Percentiles rank a stretch among this genome's conserved stretches.
These are phyloP conservation scores for Narthecium ossifragum DNA, from an alignment of 106 monocot species.

Conservation along the genomic window DNA sequence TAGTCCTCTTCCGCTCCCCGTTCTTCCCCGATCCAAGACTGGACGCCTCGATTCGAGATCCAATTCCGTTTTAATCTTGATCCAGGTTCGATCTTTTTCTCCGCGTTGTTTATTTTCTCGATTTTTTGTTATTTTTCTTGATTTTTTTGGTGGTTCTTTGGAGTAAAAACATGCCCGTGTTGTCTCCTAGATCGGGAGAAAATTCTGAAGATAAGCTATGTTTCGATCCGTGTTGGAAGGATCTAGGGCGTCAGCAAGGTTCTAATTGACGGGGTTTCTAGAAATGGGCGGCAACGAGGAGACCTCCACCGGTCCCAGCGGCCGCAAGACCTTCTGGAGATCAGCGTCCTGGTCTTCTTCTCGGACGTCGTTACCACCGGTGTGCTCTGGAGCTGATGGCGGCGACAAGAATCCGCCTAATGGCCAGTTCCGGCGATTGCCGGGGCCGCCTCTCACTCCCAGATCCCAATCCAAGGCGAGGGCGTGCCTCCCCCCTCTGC, in stretches of 20 bases:
- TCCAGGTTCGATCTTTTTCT: no score
- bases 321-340: conserved; percentile 65
- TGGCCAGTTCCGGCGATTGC: conserved; percentile 27
- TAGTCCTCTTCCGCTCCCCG: no score
- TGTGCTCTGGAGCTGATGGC: not conserved
- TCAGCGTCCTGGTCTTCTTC: conserved; percentile 88
- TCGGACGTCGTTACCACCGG: conserved; percentile 17
- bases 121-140: no score
- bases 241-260: not conserved
- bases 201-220: no score
- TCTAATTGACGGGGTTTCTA: not conserved
- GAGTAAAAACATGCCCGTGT: no score
- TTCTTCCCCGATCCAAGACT: no score
- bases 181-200: no score
- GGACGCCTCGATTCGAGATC: no score
- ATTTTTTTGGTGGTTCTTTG: no score
- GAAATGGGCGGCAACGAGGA: conserved; percentile 31
- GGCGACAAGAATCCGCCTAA: conserved; percentile 5
- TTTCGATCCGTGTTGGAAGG: not conserved
- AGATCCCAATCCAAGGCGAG: conserved; percentile 50
- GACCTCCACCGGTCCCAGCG: not conserved
- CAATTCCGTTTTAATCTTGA: no score
- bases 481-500: conserved; percentile 76
- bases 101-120: no score
- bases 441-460: conserved; percentile 65